phyloP scores from a whole-genome alignment of 192 early-diverging fungal species.

The Coemansia sp. region DNA sequence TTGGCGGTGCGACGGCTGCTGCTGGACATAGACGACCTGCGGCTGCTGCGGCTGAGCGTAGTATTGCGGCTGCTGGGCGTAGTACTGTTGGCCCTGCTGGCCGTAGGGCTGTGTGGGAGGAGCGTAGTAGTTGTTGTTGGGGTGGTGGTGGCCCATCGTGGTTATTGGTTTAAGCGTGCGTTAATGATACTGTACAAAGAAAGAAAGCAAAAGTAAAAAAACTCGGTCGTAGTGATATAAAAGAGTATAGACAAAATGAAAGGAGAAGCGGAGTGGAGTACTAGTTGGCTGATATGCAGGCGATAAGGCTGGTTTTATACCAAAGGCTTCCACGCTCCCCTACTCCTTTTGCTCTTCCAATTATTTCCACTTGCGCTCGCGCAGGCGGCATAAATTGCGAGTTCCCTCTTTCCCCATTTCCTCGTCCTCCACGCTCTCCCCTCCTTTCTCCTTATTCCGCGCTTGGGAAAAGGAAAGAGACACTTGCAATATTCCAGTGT shows the following conservation, averaged over 20 bases:
- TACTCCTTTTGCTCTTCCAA: no score
- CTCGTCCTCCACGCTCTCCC: no score
- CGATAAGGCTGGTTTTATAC: no score
- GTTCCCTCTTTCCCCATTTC: no score
- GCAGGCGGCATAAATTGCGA: no score
- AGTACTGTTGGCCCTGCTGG: constrained; percentile 15
- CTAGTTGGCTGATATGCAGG: not conserved
- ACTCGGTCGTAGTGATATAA: not conserved
- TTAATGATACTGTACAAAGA: not conserved
- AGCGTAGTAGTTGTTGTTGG: constrained; percentile 11
- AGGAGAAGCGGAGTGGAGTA: not conserved
- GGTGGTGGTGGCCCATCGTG: constrained; percentile 5
- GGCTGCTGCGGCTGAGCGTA: constrained; percentile 23
- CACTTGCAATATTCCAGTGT: no score
- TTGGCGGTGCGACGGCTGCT: not conserved
- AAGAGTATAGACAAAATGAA: not conserved
- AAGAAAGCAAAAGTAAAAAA: not conserved
- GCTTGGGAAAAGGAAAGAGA: no score
- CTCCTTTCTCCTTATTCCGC: no score
- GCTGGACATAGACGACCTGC: constrained; percentile 31
- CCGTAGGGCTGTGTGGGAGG: constrained; percentile 12
- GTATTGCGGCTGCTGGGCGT: constrained; percentile 7
- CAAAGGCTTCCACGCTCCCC: no score
- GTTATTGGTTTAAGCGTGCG: not conserved
- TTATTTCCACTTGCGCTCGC: no score